These are phyloP conservation scores for Candida nonsorbophila DNA, from an alignment of 805 yeast genomes.

Conservation along the genomic window DNA sequence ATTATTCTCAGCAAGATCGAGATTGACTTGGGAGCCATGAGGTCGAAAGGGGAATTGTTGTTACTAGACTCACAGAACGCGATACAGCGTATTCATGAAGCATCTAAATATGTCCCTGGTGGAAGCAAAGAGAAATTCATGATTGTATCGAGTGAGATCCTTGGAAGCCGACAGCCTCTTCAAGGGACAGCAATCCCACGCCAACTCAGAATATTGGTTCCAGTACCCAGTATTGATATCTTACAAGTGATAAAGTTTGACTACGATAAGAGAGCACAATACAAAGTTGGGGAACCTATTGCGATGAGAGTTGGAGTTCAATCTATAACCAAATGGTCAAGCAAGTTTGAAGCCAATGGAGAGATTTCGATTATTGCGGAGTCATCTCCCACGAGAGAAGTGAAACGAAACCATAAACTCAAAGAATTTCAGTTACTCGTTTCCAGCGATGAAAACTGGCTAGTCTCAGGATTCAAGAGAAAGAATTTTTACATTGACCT, in stretches of 20 bases:
- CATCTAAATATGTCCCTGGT: too few species aligned
- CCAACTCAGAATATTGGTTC: constrained; percentile 42
- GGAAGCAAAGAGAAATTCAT: too few species aligned
- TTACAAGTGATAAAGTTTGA: constrained; percentile 53
- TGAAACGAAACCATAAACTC: neutral
- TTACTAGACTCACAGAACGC: too few species aligned
- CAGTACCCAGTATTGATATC: constrained; percentile 55
- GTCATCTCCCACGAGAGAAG: constrained; percentile 14
- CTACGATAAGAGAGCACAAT: constrained; percentile 36
- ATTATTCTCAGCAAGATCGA: too few species aligned
- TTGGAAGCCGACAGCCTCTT: too few species aligned
- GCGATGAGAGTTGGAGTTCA: constrained; percentile 35
- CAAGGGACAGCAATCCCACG: too few species aligned
- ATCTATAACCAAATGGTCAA: constrained; percentile 43
- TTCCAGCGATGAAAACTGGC: constrained; percentile 65
- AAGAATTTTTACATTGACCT: constrained; percentile 41
- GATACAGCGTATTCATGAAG: too few species aligned
- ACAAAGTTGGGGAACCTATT: constrained; percentile 63
- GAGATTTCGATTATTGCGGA: constrained; percentile 16
- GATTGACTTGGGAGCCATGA: too few species aligned
- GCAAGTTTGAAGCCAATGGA: constrained; percentile 4
- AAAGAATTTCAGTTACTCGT: constrained; percentile 42
- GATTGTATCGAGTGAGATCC: too few species aligned
- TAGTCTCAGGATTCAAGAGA: constrained; percentile 66
- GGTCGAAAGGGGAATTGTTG: too few species aligned